Evolutionary conservation across 208 protist species (phyloP), one percentile per base, ranked within the genome.

Genomic region (Zelonia costaricensis): DNA sequence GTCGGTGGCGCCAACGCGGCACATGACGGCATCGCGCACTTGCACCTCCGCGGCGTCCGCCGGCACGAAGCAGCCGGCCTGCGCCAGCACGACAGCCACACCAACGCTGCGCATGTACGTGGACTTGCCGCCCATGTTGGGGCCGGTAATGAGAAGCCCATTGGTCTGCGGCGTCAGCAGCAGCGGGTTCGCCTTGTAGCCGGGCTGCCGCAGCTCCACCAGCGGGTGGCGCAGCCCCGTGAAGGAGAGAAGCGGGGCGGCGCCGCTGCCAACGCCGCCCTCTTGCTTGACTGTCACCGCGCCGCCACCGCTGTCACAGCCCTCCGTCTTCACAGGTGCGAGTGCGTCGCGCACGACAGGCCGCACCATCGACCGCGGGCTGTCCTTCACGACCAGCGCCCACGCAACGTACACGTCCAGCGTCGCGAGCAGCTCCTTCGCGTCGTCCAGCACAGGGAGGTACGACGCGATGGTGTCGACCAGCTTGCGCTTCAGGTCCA

Each of bases 21-120:
- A 97, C 63, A 99, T 92, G 35, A 99, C 98, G 18, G 85, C 80
- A 76, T 99, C 98, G 31, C 91, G 82, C 55, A 93, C 69, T 43
- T 60, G 48, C 45, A 97, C 47, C 64, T 86, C 75, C 13, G 94
- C 94, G 12, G 78, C 66, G 36, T 95, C 85, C 15, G 95, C 98
- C 12, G 99, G 99, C 16, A 99, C 98, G 82, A 98, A 99, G 70
- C 93, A 99, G 25, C 99, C 99, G 18, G 99, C 97, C 74, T 99
- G 99, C 12, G 99, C 98, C 71, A 99, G 88, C 13, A 99, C 84
- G 13, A 98, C 87, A 16, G 94, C 93, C 27, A 99, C 80, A 44
- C 95, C 98, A 12, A 98, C 87, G 74, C 95, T 96, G 62, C 93
- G 82, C 78, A 99, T 99, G 82, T 96, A 99, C 1, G 99, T 99